Base-by-base conservation (phyloP, 306 rosid genomes). In the Ormosia emarginata region DNA sequence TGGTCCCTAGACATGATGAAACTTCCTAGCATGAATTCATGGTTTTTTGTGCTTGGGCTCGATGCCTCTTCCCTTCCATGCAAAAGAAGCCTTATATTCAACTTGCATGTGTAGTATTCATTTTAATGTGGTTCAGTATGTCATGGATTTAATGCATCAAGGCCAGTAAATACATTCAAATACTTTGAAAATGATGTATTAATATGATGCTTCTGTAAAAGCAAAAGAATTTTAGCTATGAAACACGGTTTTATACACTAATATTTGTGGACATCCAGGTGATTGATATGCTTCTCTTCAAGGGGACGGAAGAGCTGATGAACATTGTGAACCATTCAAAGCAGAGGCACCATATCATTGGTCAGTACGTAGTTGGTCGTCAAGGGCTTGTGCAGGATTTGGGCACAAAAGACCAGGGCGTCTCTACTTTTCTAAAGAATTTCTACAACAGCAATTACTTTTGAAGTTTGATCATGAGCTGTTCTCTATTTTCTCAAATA, bases 261-360 rank as follows among this genome's bases (percentile, higher is more conserved):
- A 84, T 74, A n/a, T 83, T 77, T 77, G 58, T 36, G 47, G 69
- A 69, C 71, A 44, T 88, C 44, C 92, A 95, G 99, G 97, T 95
- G 85, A 89, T 95, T 68, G 99, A 95, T 70, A 88, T 95, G 93
- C 89, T 95, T 87, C 85, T 95, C 53, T 92, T 95, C 93, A 95
- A 95, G 89, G 99, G 86, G 68, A 68, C 75, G 81, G 99, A 93
- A 86, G 99, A 93, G 93, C 89, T 95, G 75, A 86, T 79, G 53
- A 92, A 92, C 84, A 79, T 95, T 44, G 87, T 86, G 73, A 84
- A 95, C 67, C 98, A 93, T 78, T 91, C 98, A 78, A 93, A 95
- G 96, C 98, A 93, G 81, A 92, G 99, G 79, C 99, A 95, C 84
- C 99, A 95, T 85, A 86, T 93, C 55, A 77, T 95, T 77, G 99